A percentile compares a stretch with the other conserved stretches of the same genome.
phyloP scores from a whole-genome alignment of 352 stramenopile species.

The Aphanomyces stellatus region DNA sequence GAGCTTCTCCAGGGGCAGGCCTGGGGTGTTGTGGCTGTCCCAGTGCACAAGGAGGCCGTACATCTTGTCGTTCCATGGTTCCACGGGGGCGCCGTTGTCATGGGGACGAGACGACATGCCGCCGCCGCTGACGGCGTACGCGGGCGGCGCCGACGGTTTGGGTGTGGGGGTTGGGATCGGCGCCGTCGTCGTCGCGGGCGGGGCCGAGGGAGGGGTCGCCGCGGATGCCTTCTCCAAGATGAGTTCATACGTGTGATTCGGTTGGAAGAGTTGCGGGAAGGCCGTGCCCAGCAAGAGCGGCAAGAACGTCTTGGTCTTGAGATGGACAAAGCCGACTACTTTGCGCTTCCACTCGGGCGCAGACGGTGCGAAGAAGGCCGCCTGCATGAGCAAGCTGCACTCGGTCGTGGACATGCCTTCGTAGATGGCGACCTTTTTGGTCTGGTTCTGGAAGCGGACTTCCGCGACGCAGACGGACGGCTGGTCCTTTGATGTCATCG shows the following conservation, averaged over 20 bases:
- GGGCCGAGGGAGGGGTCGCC: neutral
- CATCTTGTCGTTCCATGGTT: neutral
- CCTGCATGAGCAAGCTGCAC: neutral
- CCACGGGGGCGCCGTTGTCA: too few species aligned
- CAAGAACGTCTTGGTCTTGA: constrained; percentile 16
- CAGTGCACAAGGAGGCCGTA: neutral
- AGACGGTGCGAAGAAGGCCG: constrained; percentile 1
- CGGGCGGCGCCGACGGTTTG: neutral
- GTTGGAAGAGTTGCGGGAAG: constrained; percentile 9
- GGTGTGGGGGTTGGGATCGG: neutral
- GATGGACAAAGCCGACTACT: constrained; percentile 13
- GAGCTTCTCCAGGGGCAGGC: neutral
- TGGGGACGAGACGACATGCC: too few species aligned
- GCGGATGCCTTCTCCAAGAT: neutral
- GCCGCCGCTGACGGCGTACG: too few species aligned
- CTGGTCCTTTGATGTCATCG: too few species aligned
- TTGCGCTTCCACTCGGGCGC: constrained; percentile 2
- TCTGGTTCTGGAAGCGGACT: neutral
- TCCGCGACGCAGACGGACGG: neutral
- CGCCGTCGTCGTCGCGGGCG: neutral
- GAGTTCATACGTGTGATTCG: constrained; percentile 15
- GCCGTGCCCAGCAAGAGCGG: neutral
- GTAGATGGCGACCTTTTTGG: constrained; percentile 11
- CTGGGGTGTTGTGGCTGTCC: neutral
- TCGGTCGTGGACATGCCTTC: neutral